Evolutionary conservation across 2,329 filamentous ascomycete genomes (phyloP).

Genomic region (Berkeleyomyces basicola): DNA sequence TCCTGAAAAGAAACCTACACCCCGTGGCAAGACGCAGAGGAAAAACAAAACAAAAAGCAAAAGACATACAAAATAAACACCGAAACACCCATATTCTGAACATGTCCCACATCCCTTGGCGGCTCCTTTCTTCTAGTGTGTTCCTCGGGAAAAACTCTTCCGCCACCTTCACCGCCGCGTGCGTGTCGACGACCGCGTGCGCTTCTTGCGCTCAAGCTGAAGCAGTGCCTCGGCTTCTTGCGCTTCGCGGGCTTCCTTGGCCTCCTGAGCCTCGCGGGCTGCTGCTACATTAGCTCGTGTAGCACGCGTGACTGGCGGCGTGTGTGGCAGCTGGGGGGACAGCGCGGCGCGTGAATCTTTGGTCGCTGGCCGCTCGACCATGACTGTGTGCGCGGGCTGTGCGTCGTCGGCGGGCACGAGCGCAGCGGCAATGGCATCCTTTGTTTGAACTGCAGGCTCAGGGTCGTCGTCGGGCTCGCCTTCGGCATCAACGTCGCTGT

Average conservation of each 20-base stretch:
- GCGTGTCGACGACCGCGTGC: slow-evolving; percentile 16
- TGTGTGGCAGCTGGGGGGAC: background rate
- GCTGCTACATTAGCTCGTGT: slow-evolving; percentile 11
- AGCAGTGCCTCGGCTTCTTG: background rate
- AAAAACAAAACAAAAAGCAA: slow-evolving; percentile 1
- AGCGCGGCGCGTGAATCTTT: background rate
- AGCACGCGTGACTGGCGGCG: background rate
- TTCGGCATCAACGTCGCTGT: background rate
- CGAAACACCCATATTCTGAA: background rate
- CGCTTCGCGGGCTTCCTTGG: background rate
- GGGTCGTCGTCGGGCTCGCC: background rate
- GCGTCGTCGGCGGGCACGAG: background rate
- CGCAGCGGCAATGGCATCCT: background rate
- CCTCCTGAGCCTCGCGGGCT: background rate
- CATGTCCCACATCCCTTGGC: background rate
- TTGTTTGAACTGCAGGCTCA: slow-evolving; percentile 14
- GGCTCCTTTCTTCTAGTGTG: background rate
- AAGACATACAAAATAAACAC: background rate
- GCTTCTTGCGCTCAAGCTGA: slow-evolving; percentile 14
- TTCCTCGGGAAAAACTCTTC: background rate
- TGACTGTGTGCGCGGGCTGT: background rate
- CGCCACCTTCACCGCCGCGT: slow-evolving; percentile 11
- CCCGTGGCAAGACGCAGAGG: background rate
- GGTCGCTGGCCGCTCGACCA: background rate
- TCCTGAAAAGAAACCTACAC: background rate